Conservation (phyloP, 805 yeast genomes). For the Metschnikowia kofuensis region DNA sequence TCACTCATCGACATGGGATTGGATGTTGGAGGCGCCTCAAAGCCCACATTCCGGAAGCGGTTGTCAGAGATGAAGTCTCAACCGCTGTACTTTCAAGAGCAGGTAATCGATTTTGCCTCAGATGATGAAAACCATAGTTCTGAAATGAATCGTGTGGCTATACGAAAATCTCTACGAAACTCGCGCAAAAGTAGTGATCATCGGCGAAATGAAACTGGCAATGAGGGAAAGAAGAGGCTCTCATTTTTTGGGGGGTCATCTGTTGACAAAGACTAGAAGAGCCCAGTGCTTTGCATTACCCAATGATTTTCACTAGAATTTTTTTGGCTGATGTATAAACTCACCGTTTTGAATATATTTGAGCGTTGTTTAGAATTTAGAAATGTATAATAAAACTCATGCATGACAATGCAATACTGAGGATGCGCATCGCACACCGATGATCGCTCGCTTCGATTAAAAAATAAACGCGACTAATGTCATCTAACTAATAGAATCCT, state of each 20-base stretch:
- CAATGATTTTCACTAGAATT: too few species aligned
- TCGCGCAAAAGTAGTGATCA: constrained; percentile 28
- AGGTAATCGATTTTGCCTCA: constrained; percentile 45
- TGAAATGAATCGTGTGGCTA: constrained; percentile 38
- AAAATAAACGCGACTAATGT: too few species aligned
- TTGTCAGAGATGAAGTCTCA: constrained; percentile 28
- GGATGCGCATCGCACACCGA: too few species aligned
- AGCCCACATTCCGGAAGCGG: constrained; percentile 34
- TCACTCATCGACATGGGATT: constrained; percentile 22
- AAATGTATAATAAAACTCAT: too few species aligned
- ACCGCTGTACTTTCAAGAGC: constrained; percentile 36
- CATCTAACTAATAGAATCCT: too few species aligned
- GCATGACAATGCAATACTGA: too few species aligned
- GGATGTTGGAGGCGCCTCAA: constrained; percentile 16
- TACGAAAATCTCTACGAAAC: constrained; percentile 37
- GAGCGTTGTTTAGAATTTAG: too few species aligned
- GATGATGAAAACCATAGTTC: constrained; percentile 42
- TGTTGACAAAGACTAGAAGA: not conserved
- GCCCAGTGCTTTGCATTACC: not conserved
- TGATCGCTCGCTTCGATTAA: too few species aligned
- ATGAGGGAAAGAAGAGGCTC: constrained; percentile 22
- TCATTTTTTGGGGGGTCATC: constrained; percentile 23
- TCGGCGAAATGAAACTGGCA: constrained; percentile 28
- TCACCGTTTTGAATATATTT: too few species aligned
- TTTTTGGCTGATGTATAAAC: too few species aligned